Evolutionary conservation across 345 rosid genomes (phyloP).

Genomic region (Xanthoceras sorbifolium): DNA sequence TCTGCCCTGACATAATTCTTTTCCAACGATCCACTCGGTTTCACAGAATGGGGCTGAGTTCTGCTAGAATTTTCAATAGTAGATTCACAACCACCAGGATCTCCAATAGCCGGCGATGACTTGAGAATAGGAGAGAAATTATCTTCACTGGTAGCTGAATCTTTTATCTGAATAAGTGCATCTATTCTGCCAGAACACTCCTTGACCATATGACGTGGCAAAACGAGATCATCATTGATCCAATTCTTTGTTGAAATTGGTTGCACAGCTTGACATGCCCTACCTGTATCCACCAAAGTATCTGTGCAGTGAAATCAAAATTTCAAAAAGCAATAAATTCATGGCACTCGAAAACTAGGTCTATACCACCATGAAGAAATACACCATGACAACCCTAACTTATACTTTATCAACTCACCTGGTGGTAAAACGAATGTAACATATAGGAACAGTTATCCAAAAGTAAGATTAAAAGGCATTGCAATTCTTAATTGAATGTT

Average conservation of each 20-base stretch:
- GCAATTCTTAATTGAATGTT: not conserved
- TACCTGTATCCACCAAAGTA: slow-evolving; percentile 6
- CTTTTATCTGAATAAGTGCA: not conserved
- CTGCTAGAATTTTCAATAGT: slow-evolving; percentile 2
- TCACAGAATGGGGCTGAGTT: slow-evolving; percentile 9
- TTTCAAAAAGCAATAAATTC: not conserved
- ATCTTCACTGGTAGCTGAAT: slow-evolving; percentile 3
- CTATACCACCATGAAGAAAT: not conserved
- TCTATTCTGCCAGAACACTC: slow-evolving; percentile 12
- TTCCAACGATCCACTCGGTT: slow-evolving; percentile 12
- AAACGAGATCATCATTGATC: not conserved
- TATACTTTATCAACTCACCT: not conserved
- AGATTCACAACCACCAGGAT: not conserved
- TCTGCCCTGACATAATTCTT: slow-evolving; percentile 35
- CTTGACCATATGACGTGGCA: slow-evolving; percentile 1
- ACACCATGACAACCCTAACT: not conserved
- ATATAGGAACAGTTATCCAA: not conserved
- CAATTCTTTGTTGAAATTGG: not conserved
- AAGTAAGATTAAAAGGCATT: not conserved
- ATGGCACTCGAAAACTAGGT: not conserved
- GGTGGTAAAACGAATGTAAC: no score
- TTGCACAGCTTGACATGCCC: not conserved
- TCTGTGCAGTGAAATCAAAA: slow-evolving; percentile 2
- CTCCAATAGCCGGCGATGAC: slow-evolving; percentile 13
- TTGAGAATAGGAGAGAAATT: slow-evolving; percentile 9